Evolutionary conservation across 352 stramenopile genomes (phyloP), one percentile per base, ranked within the genome.

Genomic region (Pythium brassicae): DNA sequence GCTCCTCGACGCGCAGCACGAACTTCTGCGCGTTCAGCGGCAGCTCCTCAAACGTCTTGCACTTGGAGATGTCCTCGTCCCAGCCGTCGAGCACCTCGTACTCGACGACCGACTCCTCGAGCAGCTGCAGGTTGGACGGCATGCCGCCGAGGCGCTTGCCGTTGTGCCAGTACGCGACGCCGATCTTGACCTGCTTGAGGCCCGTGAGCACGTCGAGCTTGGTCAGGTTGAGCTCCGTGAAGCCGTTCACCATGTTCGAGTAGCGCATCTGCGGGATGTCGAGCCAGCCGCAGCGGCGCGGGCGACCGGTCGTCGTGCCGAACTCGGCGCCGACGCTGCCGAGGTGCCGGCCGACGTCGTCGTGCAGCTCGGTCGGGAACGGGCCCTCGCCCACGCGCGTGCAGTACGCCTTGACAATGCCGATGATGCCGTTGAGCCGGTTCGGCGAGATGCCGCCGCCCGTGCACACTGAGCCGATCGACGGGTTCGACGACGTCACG

Each of bases 371-470:
- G 15, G 97, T 99, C 17, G 97, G 97, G 85, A 99, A 99, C 42
- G 97, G 97, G 37, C 97, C 97, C 71, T 99, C 95, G 45, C 97
- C 97, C 17, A 99, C 97, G 60, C 97, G 90, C 42, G 97, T 99
- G 70, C 94, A 99, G 83, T 99, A 99, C 5, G 97, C 96, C 82
- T 99, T 99, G 42, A 99, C 96, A 50, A 98, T 99, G 53, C 97
- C 97, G 63, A 98, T 97, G 66, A 98, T 98, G 25, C 92, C 92
- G 64, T 96, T 91, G 49, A 93, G 61, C 32, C 83, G 80, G 67
- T 93, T 95, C 22, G 95, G 96, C 43, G 89, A 95, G 39, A 99
- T 97, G 52, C 96, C 95, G 15, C 98, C 83, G 29, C 95, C 96
- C 19, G 97, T 99, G 74, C 97, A 96, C 35, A 99, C 95, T 68